phyloP scores from a whole-genome alignment of 2,329 filamentous ascomycete genomes.

The Pseudocercospora macadamiae region DNA sequence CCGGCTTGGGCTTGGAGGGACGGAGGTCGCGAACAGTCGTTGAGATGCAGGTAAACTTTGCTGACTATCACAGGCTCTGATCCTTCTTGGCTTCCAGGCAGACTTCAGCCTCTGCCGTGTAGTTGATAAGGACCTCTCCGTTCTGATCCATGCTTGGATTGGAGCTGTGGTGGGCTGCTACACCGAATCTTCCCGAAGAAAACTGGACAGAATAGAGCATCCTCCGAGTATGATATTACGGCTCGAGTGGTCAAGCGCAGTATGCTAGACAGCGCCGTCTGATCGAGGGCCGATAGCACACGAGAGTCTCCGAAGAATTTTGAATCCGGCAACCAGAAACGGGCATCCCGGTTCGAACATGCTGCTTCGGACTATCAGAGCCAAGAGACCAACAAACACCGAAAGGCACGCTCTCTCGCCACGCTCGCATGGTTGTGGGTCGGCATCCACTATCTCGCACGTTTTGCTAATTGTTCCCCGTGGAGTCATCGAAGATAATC shows the following conservation, averaged over 20 bases:
- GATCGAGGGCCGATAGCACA: too few species aligned
- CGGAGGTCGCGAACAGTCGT: neutral
- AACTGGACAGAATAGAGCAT: too few species aligned
- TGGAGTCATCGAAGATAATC: neutral
- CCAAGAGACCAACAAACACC: neutral
- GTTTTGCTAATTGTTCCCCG: neutral
- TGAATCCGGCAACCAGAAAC: neutral
- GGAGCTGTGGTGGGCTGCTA: too few species aligned
- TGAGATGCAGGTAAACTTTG: neutral
- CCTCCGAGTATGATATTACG: too few species aligned
- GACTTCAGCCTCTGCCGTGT: too few species aligned
- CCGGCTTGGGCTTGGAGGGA: too few species aligned
- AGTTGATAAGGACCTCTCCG: too few species aligned
- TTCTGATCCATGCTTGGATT: too few species aligned
- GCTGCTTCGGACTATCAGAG: neutral
- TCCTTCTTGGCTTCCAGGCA: too few species aligned
- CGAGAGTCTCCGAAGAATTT: neutral
- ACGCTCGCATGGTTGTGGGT: slow-evolving; percentile 12
- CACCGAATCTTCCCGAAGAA: too few species aligned
- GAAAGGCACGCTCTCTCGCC: neutral
- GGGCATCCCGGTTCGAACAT: neutral
- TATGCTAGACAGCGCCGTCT: too few species aligned
- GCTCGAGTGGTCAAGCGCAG: too few species aligned
- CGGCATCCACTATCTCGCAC: slow-evolving; percentile 2
- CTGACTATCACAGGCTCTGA: neutral